phyloP scores from a whole-genome alignment of 2,329 filamentous ascomycete genomes.

The Diplodia scrobiculata region DNA sequence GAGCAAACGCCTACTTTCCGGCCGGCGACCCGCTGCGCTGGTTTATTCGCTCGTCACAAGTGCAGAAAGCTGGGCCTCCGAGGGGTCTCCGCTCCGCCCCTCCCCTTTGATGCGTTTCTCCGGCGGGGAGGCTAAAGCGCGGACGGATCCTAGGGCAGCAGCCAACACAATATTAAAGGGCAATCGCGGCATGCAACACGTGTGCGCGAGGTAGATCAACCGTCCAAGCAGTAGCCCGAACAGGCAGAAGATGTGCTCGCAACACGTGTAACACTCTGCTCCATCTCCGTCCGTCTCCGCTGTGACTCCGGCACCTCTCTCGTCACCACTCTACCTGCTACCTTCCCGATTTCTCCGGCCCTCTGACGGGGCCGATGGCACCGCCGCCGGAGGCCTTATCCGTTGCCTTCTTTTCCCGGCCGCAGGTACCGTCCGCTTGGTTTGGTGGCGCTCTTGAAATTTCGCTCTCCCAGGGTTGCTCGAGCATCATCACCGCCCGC shows the following conservation, averaged over 20 bases:
- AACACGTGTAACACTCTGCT: conserved; percentile 10
- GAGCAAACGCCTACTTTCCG: not conserved
- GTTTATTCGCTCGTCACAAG: not conserved
- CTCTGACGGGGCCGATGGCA: too few relatives aligned
- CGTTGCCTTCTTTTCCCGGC: not conserved
- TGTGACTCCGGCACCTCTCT: not conserved
- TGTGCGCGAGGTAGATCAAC: conserved; percentile 23
- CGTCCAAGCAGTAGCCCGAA: not conserved
- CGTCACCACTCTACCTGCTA: conserved; percentile 2
- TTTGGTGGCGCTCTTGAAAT: conserved; percentile 14
- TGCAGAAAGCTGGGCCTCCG: not conserved
- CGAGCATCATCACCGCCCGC: not conserved
- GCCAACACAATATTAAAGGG: conserved; percentile 7
- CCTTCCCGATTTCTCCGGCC: conserved; percentile 18
- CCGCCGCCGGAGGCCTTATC: not conserved
- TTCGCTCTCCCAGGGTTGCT: not conserved
- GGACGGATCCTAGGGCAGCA: not conserved
- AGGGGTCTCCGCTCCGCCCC: conserved; percentile 10
- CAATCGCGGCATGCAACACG: conserved; percentile 17
- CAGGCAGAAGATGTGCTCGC: not conserved
- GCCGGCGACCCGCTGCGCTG: conserved; percentile 4
- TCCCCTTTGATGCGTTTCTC: not conserved
- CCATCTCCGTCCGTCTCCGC: not conserved
- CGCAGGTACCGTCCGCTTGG: not conserved
- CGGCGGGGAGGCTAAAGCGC: not conserved